Evolutionary conservation across 345 rosid genomes (phyloP), one percentile per base, ranked within the genome.

Genomic region (Bruguiera gymnorhiza): DNA sequence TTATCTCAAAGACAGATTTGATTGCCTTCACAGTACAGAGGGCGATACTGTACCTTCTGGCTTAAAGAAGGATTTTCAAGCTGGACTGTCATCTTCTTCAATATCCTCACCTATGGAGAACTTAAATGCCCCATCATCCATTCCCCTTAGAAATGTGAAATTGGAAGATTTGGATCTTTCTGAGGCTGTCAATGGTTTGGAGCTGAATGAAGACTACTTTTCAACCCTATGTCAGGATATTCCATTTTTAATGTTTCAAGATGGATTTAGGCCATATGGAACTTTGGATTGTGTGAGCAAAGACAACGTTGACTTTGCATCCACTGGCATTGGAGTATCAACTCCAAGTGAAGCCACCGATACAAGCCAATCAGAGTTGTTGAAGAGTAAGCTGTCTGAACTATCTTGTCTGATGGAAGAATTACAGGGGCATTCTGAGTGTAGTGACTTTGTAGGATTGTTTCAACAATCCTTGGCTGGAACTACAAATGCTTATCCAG

Each of bases 351-450:
- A 64, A 60, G 67, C 75, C 46, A 23, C 67, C 30, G 60, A 68
- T 75, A 50, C 66, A n/a, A 21, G 30, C 27, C 71, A 77, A 62
- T 62, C 63, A 26, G 82, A 73, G 68, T 63, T 72, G 54, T 65
- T 70, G 68, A 85, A 85, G 69, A 71, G 67, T 58, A 71, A 70
- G 74, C 69, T 80, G 67, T 73, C 79, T 27, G 83, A 73, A 36
- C 71, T 82, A 15, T 77, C 82, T 46, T 73, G 72, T 75, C 60
- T 70, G 46, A 70, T 77, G 72, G 88, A 77, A 75, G 86, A 85
- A 37, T 32, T 76, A 29, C 75, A 70, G 30, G 54, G 65, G 48
- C 70, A 73, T 67, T 58, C 73, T 46, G 75, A 63, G 26, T 50
- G 53, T 69, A 73, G 43, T 56, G 70, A 54, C 18, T 69, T 58